A percentile compares a stretch with the other conserved stretches of the same genome.
Conservation (phyloP, 2,329 filamentous ascomycete species). For the Metarhizium brunneum region DNA sequence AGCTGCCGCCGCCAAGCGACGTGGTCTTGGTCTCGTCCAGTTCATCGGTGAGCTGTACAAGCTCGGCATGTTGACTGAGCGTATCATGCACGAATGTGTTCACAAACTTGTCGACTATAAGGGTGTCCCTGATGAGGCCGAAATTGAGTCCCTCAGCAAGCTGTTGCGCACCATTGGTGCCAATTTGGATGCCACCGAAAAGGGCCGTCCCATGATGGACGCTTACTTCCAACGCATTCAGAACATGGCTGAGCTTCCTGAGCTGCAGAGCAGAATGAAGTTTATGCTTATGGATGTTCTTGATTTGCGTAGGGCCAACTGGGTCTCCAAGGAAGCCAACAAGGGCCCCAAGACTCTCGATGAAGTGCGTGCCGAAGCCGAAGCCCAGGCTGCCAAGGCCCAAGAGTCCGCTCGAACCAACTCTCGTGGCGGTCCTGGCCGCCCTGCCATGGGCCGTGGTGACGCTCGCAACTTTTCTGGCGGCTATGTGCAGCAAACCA, state of each 20-base stretch:
- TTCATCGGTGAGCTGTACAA: constrained; percentile 99
- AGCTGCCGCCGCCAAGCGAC: constrained; percentile 88
- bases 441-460: constrained; percentile 67
- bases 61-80: constrained; percentile 94
- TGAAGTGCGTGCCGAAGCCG: constrained; percentile 75
- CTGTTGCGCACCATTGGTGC: constrained; percentile 84
- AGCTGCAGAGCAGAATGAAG: constrained; percentile 75
- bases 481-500: constrained; percentile 61
- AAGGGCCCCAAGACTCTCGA: constrained; percentile 97
- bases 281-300: constrained; percentile 97
- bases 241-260: constrained; percentile 68
- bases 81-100: constrained; percentile 99
- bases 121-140: constrained; percentile 85
- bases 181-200: constrained; percentile 75
- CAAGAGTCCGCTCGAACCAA: constrained; percentile 57
- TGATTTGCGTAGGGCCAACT: constrained; percentile 69
- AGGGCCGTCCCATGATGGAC: constrained; percentile 80
- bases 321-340: constrained; percentile 79
- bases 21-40: constrained; percentile 93
- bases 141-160: constrained; percentile 92
- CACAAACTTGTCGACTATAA: constrained; percentile 95
- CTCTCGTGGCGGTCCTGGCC: constrained; percentile 56
- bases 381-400: constrained; percentile 73
- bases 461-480: constrained; percentile 79
- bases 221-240: constrained; percentile 88